Evolutionary conservation across 2,329 filamentous ascomycete species (phyloP), one percentile per base, ranked within the genome.

Genomic region (Tetracladium maxilliforme): DNA sequence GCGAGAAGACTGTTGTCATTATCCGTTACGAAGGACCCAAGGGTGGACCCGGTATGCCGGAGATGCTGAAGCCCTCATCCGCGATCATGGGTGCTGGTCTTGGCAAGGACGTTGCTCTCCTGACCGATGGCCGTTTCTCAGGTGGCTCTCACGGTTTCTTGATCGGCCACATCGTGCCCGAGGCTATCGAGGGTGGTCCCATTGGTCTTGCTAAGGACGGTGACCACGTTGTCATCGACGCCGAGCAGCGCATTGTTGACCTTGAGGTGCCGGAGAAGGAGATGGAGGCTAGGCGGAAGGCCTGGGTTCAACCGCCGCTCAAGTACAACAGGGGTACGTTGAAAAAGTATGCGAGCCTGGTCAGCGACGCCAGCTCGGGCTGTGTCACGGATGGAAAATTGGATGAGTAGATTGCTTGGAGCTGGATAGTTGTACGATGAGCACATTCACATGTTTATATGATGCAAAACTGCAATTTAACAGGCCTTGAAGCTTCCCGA

Each of bases 11-110:
- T 1, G 76, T 82, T 20, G 73, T 81, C 16, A 70, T 82, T 26
- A 80, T 82, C 48, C 70, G 76, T 22, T 81, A 80, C 46, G 72
- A 76, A 40, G 75, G 75, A 3, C 75, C 75, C 19, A 79, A 77
- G 49, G 75, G 75, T 29, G 74, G 73, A 3, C 75, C 75, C 2
- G 75, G 75, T 30, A 80, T 80, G 75, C 73, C 47, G 14, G 75
- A 81, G 53, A 79, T 79, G 71, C 49, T 81, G 39, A 80, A 80
- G 47, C 73, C 75, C 24, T 70, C 62, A 24, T 71, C 71, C 9
- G 73, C 73, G 16, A 75, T 81, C 44, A 81, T 81, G 74, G 75
- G 75, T 11, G 71, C 71, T 12, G 74, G 74, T 10, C 61, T 80
- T 8, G 74, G 74, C 22, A 56, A 74, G 30, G 73, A 79, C 33